Base-by-base conservation (phyloP, 768 basidiomycete genomes). In the Russula dissimulans region DNA sequence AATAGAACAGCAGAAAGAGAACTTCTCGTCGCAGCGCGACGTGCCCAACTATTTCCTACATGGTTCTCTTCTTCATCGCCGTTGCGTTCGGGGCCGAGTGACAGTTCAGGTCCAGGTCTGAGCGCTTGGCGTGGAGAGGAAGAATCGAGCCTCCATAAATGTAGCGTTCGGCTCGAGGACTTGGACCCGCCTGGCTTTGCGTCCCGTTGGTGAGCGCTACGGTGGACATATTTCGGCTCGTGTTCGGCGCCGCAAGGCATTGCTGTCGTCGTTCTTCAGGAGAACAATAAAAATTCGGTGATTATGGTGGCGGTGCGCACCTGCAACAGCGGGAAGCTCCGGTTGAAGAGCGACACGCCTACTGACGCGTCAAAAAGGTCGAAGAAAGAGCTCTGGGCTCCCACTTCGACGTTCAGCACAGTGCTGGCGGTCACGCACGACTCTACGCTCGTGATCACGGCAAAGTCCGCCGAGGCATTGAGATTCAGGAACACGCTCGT, bases 371-470 rank as follows among this genome's bases (percentile, higher is more conserved):
- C 9, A 31, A 60, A 60, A 5, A 60, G 14, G 12, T 17, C 9
- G 1, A 60, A 42, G 39, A 60, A 54, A 0, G 43, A 32, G 5
- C 10, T 54, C 34, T 45, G 5, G 18, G 55, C 59, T 7, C 47
- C 55, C 17, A 55, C 26, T 0, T 14, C 56, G 31, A 60, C 47
- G 54, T 42, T 31, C 14, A 60, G 29, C 4, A 4, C 49, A 14
- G 62, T 12, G 59, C 29, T 45, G 41, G 54, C 49, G 15, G 32
- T 48, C 48, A 47, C 62, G 48, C 62, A 63, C 26, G 47, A 45
- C 49, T 59, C 47, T 15, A 42, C 42, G 39, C 12, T n/a, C 10
- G 42, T 8, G 26, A 42, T 18, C 6, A 43, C 50, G 2, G 12
- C 31, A 18, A 56, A n/a, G 36, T 6, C 38, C 5, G 39, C 38